These are phyloP conservation scores for Neoconidiobolus thromboides DNA, from an alignment of 371 early-diverging fungal genomes.

Conservation along the genomic window DNA sequence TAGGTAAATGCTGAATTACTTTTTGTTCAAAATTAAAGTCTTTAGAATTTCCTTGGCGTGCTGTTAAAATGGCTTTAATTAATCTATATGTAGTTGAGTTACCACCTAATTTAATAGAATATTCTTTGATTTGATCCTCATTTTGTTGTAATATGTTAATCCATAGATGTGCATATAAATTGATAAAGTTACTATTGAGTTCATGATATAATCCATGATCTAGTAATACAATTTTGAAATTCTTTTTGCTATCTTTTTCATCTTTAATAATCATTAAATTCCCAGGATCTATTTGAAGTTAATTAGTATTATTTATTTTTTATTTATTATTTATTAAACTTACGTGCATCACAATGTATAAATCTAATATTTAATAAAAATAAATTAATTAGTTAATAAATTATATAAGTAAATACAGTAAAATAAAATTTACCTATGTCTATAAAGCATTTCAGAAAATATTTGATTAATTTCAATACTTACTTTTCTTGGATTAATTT, in stretches of 20 bases:
- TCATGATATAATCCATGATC: conserved; percentile 89
- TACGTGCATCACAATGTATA: conserved; percentile 62
- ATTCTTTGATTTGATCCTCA: conserved; percentile 34
- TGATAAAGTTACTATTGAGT: conserved; percentile 48
- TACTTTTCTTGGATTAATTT: conserved; percentile 49
- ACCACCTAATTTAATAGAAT: conserved; percentile 34
- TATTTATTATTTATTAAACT: conserved; percentile 4
- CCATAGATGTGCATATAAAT: conserved; percentile 79
- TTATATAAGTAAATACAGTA: not conserved
- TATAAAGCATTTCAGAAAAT: conserved; percentile 83
- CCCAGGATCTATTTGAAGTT: conserved; percentile 29
- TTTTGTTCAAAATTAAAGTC: conserved; percentile 17
- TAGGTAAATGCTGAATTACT: conserved; percentile 27
- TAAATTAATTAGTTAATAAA: not conserved
- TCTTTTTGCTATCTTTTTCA: conserved; percentile 2
- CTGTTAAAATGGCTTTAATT: conserved; percentile 72
- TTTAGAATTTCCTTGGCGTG: conserved; percentile 47
- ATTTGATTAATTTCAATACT: conserved; percentile 47
- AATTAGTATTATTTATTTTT: not conserved
- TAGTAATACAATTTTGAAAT: conserved; percentile 73
- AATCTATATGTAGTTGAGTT: conserved; percentile 51
- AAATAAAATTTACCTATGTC: conserved; percentile 32
- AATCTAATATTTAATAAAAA: conserved; percentile 15
- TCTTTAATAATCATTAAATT: conserved; percentile 38
- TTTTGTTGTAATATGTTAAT: conserved; percentile 57